Evolutionary conservation across 1,284 basidiomycete species (phyloP), one percentile per base, ranked within the genome.

Genomic region (Heliocybe sulcata): DNA sequence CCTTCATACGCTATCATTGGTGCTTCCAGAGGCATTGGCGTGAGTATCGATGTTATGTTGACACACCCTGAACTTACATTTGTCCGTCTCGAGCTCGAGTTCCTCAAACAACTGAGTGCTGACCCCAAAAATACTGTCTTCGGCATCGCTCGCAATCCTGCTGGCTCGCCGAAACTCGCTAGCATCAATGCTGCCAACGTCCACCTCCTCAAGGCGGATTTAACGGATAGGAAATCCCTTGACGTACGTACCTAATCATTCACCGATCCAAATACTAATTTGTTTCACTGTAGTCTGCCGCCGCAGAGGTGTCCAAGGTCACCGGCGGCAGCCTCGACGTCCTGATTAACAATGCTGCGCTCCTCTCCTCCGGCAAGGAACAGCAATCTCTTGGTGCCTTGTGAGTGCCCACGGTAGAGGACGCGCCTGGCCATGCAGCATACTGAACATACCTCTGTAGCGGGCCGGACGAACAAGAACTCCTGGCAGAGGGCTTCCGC

Each of bases 331-430:
- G 64, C 14, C 53, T 73, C 10, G 71, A 73, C 54, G 64, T 66
- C 45, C 61, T 72, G 45, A 70, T 73, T 48, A 71, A 71, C 58
- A 71, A 70, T 48, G 71, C 66, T 16, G 63, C 59, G 8, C 31
- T 47, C 14, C 19, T 42, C 26, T 16, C 25, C 20, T 27, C 19
- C 2, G 51, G 20, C 64, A 57, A 63, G 62, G 52, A 58, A 58
- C 49, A 23, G 25, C 45, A 48, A n/a, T 53, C 56, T 25, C 20
- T 55, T n/a, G 26, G 42, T 6, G 52, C 58, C 20, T 48, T 31
- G 14, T 23, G n/a, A 29, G 10, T 20, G 9, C 25, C 19, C n/a
- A 27, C 2, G 9, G n/a, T n/a, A n/a, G n/a, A n/a, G n/a, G n/a
- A n/a, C n/a, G n/a, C n/a, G 19, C 23, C 16, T 6, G 45, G 59